Percentiles rank a stretch among this genome's conserved stretches.
phyloP scores from a whole-genome alignment of 1,284 basidiomycete species.

The Ganoderma sinense region DNA sequence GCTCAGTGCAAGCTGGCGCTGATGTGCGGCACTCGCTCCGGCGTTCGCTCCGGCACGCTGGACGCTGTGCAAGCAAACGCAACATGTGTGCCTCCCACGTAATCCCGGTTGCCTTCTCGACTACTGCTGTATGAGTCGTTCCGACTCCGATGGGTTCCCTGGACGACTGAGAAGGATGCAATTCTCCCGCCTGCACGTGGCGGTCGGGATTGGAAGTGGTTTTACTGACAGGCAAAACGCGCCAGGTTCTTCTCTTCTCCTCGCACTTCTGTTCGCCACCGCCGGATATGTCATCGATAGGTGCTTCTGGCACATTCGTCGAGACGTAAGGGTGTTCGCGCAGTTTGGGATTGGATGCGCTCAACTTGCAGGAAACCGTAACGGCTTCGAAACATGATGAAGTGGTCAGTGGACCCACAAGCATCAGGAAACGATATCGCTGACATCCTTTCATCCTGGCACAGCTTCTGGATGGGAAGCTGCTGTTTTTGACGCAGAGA shows the following conservation, averaged over 20 bases:
- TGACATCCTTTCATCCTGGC: not conserved
- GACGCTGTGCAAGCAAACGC: not conserved
- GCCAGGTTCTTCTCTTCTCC: not conserved
- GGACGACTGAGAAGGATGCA: not conserved
- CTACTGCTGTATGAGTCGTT: too few species aligned
- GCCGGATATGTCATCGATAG: not conserved
- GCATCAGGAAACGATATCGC: not conserved
- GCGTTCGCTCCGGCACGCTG: not conserved
- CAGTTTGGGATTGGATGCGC: not conserved
- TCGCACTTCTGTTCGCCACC: not conserved
- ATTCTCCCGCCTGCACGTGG: not conserved
- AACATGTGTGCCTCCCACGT: not conserved
- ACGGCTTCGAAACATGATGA: conserved; percentile 3
- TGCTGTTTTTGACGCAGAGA: not conserved
- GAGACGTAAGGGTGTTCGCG: not conserved
- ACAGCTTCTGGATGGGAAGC: not conserved
- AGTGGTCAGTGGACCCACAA: conserved; percentile 2
- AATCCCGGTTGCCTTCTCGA: not conserved
- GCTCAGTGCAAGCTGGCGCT: not conserved
- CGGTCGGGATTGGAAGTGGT: not conserved
- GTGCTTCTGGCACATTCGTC: not conserved
- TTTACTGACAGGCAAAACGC: too few species aligned
- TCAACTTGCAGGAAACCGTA: not conserved
- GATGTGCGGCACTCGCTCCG: not conserved
- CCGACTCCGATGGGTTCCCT: not conserved